Evolutionary conservation across 305 asterid species (phyloP).

Genomic region (Euphrasia arctica): DNA sequence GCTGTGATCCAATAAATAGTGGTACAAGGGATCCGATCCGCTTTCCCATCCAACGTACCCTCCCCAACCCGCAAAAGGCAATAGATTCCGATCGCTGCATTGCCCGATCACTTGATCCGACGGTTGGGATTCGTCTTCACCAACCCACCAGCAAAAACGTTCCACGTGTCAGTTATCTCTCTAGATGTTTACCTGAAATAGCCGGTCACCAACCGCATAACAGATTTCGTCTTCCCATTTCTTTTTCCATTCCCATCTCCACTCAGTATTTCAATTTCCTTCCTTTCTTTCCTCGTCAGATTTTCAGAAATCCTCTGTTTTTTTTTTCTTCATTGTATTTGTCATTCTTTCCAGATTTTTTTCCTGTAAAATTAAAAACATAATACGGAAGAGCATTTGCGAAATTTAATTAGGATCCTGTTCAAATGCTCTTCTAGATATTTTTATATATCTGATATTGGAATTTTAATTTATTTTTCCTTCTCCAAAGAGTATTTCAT

Average conservation of each 20-base stretch:
- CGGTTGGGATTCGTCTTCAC: slow-evolving; percentile 32
- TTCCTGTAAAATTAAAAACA: not conserved
- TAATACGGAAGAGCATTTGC: slow-evolving; percentile 18
- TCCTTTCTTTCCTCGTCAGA: not conserved
- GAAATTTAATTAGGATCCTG: not conserved
- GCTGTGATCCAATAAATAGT: not conserved
- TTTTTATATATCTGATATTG: slow-evolving; percentile 10
- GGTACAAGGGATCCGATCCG: slow-evolving; percentile 16
- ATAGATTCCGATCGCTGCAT: slow-evolving; percentile 17
- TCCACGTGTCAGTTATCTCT: slow-evolving; percentile 33
- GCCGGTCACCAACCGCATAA: slow-evolving; percentile 48
- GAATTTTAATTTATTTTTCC: not conserved
- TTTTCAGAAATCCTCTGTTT: not conserved
- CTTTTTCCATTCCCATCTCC: slow-evolving; percentile 2
- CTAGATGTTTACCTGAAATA: slow-evolving; percentile 26
- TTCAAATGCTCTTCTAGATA: slow-evolving; percentile 16
- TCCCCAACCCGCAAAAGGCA: slow-evolving; percentile 25
- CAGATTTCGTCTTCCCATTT: slow-evolving; percentile 18
- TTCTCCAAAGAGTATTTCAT: not conserved
- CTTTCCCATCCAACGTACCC: slow-evolving; percentile 22
- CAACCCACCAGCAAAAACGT: slow-evolving; percentile 19
- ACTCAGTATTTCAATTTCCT: slow-evolving; percentile 2
- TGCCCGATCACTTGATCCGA: slow-evolving; percentile 23
- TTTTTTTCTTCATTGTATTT: not conserved
- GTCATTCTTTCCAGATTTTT: not conserved